Evolutionary conservation across 177 flowering plant species (phyloP), one percentile per base, ranked within the genome.

Genomic region (Tripterygium wilfordii): DNA sequence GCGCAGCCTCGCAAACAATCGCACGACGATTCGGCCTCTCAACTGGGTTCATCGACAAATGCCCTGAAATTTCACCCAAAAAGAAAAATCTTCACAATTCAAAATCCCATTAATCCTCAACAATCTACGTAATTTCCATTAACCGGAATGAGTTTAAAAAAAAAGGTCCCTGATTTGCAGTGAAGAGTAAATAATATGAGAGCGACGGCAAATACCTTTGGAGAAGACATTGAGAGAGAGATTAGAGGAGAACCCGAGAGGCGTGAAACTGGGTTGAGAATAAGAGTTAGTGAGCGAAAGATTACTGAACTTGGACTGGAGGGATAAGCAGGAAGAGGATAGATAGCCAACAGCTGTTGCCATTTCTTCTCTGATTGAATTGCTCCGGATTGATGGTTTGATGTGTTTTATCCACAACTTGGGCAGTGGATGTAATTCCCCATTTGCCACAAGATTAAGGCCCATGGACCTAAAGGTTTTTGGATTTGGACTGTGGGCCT

Each of bases 1-100:
- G 67, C 33, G 78, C 71, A 1, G 78, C 96, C 63, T 82, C 94
- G 33, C 94, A 88, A 13, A 84, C 96, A 47, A 92, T 64, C 5
- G 71, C 65, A 17, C 37, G 61, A 21, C 85, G 61, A 6, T n/a
- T 44, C 4, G 77, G 70, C 67, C 53, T 69, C 55, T 62, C 60
- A n/a, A 59, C 49, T 12, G 50, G 51, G 59, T 60, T 54, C 62
- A 79, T 24, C 1, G 82, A 58, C 41, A 72, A 63, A 38, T 53
- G 32, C 30, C 95, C 94, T 86, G 54, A 45, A 61, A 58, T 1
- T 17, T 1, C 45, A 41, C 37, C 15, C 35, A 22, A 28, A 40
- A 41, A 4, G 1, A 40, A 17, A 15, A 8, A 28, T 16, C 36
- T 32, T 32, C 8, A 35, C 7, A n/a, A 30, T 10, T 63, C 57